Base-by-base conservation (phyloP, 192 early-diverging fungal species). In the Podila minutissima region DNA sequence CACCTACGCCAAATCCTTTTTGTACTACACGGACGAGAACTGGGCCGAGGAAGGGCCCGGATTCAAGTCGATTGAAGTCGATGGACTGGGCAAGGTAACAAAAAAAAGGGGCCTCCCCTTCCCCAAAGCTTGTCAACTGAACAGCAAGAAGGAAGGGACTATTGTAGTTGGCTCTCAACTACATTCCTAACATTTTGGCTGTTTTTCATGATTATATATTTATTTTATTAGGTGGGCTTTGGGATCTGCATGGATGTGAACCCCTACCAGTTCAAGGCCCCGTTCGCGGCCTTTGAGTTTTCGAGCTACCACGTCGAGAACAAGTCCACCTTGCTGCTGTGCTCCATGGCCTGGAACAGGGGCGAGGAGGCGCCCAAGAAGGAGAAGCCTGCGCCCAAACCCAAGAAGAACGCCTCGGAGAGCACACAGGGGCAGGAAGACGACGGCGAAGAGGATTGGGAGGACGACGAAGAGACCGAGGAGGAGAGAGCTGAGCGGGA, bases 211-310 rank as follows among this genome's bases (percentile, higher is more conserved):
- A 24, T 22, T 22, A 38, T 22, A 35, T 22, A 28, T 60, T 26
- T 1, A 35, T 22, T 22, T 48, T 17, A 9, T 37, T 71, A 90
- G 90, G 85, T 94, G 24, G 94, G 91, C n/a, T 78, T 91, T 57
- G 94, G 91, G 5, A 95, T 95, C 11, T 95, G 94, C 64, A 95
- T 95, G 94, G 94, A 95, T 82, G 32, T 95, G 22, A 95, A 95
- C 67, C 94, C 94, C 5, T 92, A 91, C 62, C 75, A 84, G 49
- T 95, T 95, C 79, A 70, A 88, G 72, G 62, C 91, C 3, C 72
- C 83, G 2, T 95, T 93, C 70, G 75, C 75, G 49, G 89, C 70
- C 32, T 94, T 83, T 70, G 94, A 95, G 72, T 95, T 93, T 76
- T 89, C 89, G 2, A 85, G 65, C 33, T 95, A 82, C 62, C 93